Conservation (phyloP, 805 yeast genomes). For the Spencermartinsiella europaea region DNA sequence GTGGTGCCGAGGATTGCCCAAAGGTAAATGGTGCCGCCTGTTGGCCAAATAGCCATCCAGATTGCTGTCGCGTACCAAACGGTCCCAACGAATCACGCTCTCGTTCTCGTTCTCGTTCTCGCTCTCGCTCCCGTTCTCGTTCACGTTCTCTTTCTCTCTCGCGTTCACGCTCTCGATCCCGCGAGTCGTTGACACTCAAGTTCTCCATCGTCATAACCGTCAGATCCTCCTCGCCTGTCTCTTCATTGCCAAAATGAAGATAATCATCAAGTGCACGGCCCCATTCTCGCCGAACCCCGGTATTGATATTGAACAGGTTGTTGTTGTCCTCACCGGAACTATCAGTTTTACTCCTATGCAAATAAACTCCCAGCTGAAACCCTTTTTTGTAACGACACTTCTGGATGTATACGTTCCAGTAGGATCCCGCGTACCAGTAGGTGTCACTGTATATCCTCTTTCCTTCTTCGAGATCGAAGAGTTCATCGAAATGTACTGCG, state of each 20-base stretch:
- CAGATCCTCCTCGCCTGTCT: conserved; percentile 1
- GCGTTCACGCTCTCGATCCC: background rate
- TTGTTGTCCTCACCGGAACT: conserved; percentile 1
- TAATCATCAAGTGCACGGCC: conserved; percentile 2
- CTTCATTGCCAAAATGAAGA: conserved; percentile 3
- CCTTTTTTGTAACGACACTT: conserved; percentile 41
- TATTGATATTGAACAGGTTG: background rate
- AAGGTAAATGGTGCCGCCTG: background rate
- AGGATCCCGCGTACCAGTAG: conserved; percentile 58
- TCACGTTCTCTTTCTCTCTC: background rate
- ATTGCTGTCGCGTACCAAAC: background rate
- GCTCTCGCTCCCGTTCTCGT: background rate
- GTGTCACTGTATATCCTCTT: conserved; percentile 48
- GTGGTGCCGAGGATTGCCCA: background rate
- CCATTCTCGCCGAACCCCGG: conserved; percentile 7
- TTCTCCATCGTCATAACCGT: conserved; percentile 4
- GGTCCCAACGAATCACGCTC: background rate
- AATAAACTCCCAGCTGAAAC: conserved; percentile 51
- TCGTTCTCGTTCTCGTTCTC: background rate
- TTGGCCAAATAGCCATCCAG: background rate
- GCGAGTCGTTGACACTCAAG: background rate
- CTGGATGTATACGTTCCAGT: conserved; percentile 53
- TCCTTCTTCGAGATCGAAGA: conserved; percentile 41
- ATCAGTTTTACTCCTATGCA: conserved; percentile 43
- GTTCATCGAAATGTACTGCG: conserved; percentile 47